Conservation (phyloP, 345 rosid genomes). For the Sonneratia alba region DNA sequence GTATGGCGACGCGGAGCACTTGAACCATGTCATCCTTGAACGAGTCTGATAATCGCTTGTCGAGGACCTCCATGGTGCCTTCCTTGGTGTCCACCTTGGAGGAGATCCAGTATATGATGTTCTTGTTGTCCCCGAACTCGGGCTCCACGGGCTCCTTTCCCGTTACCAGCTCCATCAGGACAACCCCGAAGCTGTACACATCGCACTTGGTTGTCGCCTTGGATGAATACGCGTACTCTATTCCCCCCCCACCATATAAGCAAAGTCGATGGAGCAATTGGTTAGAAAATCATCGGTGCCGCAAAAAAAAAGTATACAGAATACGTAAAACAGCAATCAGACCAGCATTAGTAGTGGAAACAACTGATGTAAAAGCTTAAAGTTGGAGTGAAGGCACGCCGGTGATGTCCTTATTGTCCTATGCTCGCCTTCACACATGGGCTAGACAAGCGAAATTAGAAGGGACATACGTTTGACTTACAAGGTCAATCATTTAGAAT, state of each 20-base stretch:
- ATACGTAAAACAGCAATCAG: neutral
- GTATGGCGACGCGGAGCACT: slow-evolving; percentile 64
- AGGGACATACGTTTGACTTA: no score
- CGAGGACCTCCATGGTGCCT: slow-evolving; percentile 60
- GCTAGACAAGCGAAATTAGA: neutral
- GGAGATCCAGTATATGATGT: slow-evolving; percentile 70
- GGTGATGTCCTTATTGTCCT: no score
- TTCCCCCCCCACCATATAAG: slow-evolving; percentile 4
- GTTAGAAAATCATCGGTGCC: neutral
- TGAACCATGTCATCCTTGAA: slow-evolving; percentile 62
- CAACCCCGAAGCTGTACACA: slow-evolving; percentile 88
- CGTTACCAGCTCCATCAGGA: slow-evolving; percentile 77
- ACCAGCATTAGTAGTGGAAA: neutral
- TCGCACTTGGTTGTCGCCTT: slow-evolving; percentile 88
- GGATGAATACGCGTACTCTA: slow-evolving; percentile 82
- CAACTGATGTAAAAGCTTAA: no score
- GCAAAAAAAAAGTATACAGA: no score
- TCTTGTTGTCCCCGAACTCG: slow-evolving; percentile 76
- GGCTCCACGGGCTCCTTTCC: slow-evolving; percentile 73
- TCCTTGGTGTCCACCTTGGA: slow-evolving; percentile 63
- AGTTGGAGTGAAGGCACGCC: no score
- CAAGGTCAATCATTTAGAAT: no score
- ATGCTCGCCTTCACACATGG: no score
- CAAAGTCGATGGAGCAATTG: neutral
- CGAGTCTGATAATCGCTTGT: slow-evolving; percentile 51